These are phyloP conservation scores for Podaxis sp. DNA, from an alignment of 768 basidiomycete genomes.

Conservation along the genomic window DNA sequence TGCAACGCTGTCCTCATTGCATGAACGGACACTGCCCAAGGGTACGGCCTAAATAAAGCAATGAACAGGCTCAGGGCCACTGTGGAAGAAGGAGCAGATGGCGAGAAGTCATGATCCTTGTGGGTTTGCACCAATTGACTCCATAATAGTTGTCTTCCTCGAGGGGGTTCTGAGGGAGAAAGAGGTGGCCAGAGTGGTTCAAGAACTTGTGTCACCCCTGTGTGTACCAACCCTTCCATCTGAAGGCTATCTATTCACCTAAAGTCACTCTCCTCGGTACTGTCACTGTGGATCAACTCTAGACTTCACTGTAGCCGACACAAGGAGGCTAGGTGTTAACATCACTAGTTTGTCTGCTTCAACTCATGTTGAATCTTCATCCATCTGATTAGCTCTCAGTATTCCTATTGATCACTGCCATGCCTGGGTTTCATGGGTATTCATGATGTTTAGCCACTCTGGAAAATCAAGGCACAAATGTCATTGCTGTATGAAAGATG, in stretches of 20 bases:
- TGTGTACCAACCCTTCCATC: slow-evolving; percentile 1
- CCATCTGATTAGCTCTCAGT: slow-evolving; percentile 25
- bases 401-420: slow-evolving; percentile 46
- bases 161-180: slow-evolving; percentile 49
- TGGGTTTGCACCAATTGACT: background rate
- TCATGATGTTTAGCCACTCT: slow-evolving; percentile 45
- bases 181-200: slow-evolving; percentile 37
- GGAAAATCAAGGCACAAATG: slow-evolving; percentile 49
- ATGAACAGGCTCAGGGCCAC: slow-evolving; percentile 44
- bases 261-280: slow-evolving; percentile 38
- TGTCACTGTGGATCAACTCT: slow-evolving; percentile 49
- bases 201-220: slow-evolving; percentile 40
- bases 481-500: slow-evolving; percentile 36
- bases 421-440: slow-evolving; percentile 47
- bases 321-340: slow-evolving; percentile 44
- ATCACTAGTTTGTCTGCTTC: slow-evolving; percentile 29
- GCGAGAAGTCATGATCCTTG: slow-evolving; percentile 10
- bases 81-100: slow-evolving; percentile 40
- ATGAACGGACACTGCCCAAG: slow-evolving; percentile 50
- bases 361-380: background rate
- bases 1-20: slow-evolving; percentile 51
- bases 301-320: slow-evolving; percentile 46
- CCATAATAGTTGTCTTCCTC: slow-evolving; percentile 41
- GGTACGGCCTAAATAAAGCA: slow-evolving; percentile 49
- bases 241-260: background rate